Evolutionary conservation across 2,329 filamentous ascomycete genomes (phyloP).

Genomic region (Colletotrichum tropicicola): DNA sequence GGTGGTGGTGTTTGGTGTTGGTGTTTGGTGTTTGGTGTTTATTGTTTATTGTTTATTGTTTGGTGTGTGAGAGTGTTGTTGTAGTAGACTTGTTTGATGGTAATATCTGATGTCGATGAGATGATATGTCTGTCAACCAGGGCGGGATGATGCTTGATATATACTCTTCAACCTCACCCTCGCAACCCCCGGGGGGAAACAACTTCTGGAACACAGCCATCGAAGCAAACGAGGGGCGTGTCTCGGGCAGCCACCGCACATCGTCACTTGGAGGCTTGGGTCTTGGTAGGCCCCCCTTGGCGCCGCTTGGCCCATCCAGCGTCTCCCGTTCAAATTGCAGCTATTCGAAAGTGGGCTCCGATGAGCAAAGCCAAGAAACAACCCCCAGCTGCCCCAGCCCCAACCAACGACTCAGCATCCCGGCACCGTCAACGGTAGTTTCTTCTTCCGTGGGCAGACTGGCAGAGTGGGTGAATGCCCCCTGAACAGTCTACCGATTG

Average conservation of each 20-base stretch:
- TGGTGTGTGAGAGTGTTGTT: neutral
- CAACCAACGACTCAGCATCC: conserved; percentile 26
- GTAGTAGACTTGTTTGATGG: neutral
- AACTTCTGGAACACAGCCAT: neutral
- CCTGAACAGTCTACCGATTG: neutral
- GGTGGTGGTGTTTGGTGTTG: neutral
- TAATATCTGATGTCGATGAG: neutral
- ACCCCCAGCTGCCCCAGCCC: conserved; percentile 18
- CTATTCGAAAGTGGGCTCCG: conserved; percentile 18
- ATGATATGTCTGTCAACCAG: neutral
- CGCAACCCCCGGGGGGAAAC: neutral
- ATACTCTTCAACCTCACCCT: conserved; percentile 4
- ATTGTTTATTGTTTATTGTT: neutral
- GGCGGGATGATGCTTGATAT: conserved; percentile 18
- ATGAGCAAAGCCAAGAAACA: conserved; percentile 27
- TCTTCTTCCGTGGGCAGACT: neutral
- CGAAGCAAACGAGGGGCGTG: neutral
- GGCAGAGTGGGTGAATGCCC: too few relatives aligned
- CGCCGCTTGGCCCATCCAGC: neutral
- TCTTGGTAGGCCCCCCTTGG: conserved; percentile 26
- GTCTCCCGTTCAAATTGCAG: conserved; percentile 18
- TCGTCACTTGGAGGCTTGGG: conserved; percentile 29
- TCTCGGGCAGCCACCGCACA: conserved; percentile 19
- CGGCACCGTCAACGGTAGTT: conserved; percentile 3
- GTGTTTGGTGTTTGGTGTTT: neutral